Evolutionary conservation across 306 rosid genomes (phyloP).

Genomic region (Morella rubra): DNA sequence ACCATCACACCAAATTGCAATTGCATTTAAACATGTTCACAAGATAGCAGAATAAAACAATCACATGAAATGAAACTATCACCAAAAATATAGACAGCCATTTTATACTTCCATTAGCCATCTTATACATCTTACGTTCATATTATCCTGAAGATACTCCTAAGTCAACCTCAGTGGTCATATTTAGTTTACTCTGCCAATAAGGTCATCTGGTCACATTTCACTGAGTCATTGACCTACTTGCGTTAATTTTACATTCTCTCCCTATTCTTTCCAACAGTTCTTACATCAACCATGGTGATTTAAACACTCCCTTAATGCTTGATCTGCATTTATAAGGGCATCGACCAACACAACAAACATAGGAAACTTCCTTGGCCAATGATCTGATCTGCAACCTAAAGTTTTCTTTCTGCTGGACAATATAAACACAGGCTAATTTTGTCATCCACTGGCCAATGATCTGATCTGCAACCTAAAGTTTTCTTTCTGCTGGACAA

Average conservation of each 20-base stretch:
- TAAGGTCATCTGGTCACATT: not conserved
- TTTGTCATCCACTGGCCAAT: not conserved
- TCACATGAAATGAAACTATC: constrained; percentile 3
- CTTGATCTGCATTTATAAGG: not conserved
- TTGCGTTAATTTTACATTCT: not conserved
- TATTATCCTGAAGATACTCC: not conserved
- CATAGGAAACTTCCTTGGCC: not conserved
- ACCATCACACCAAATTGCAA: constrained; percentile 23
- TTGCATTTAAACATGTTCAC: constrained; percentile 3
- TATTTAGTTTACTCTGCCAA: too few species aligned
- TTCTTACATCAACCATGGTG: not conserved
- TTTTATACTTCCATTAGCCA: constrained; percentile 10
- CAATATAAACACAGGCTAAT: not conserved
- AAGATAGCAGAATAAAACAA: constrained; percentile 14
- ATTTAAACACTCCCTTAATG: not conserved
- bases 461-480: too few species aligned
- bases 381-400: not conserved
- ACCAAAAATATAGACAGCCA: not conserved
- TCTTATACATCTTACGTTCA: not conserved
- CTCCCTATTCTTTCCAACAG: not conserved
- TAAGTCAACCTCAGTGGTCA: not conserved
- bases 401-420: not conserved
- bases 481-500: too few species aligned
- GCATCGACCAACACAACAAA: not conserved
- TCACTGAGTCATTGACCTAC: not conserved